Evolutionary conservation across 495 filamentous ascomycete genomes (phyloP).

Genomic region (Tuber indicum): DNA sequence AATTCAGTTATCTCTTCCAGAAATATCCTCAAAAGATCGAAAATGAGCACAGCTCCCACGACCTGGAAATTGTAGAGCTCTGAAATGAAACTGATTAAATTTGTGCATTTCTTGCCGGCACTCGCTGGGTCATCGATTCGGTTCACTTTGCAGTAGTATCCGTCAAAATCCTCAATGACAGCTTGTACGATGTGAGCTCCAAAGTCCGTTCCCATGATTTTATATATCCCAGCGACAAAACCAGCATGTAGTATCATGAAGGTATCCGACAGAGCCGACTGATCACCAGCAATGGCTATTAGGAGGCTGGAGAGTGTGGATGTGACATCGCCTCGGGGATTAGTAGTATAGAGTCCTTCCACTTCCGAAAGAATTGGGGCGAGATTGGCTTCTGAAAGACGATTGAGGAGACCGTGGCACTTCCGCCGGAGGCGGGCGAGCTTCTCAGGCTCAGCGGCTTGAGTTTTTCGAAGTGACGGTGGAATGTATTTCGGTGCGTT

Average conservation of each 20-base stretch:
- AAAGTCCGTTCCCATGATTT: conserved; percentile 76
- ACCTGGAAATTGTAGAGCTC: conserved; percentile 89
- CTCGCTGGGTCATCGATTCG: conserved; percentile 46
- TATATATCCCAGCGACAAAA: conserved; percentile 82
- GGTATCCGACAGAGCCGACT: conserved; percentile 68
- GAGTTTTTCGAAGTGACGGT: conserved; percentile 65
- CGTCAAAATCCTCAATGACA: conserved; percentile 62
- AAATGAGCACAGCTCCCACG: conserved; percentile 71
- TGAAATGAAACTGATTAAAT: conserved; percentile 76
- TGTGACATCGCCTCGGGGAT: conserved; percentile 78
- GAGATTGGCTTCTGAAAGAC: conserved; percentile 82
- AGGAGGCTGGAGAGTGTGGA: conserved; percentile 67
- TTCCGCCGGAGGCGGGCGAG: conserved; percentile 66
- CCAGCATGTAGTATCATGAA: conserved; percentile 86
- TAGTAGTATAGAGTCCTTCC: conserved; percentile 70
- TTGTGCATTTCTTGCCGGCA: conserved; percentile 60
- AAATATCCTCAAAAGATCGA: conserved; percentile 80
- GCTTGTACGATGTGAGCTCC: conserved; percentile 76
- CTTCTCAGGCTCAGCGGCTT: conserved; percentile 59
- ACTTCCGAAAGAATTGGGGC: conserved; percentile 71
- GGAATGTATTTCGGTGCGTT: conserved; percentile 66
- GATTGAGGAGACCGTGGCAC: conserved; percentile 82
- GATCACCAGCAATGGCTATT: conserved; percentile 67
- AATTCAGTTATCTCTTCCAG: conserved; percentile 68
- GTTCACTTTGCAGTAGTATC: conserved; percentile 48